A percentile compares a stretch with the other conserved stretches of the same genome.
phyloP scores from a whole-genome alignment of 2,329 filamentous ascomycete genomes.

The Neofusicoccum laricinum region DNA sequence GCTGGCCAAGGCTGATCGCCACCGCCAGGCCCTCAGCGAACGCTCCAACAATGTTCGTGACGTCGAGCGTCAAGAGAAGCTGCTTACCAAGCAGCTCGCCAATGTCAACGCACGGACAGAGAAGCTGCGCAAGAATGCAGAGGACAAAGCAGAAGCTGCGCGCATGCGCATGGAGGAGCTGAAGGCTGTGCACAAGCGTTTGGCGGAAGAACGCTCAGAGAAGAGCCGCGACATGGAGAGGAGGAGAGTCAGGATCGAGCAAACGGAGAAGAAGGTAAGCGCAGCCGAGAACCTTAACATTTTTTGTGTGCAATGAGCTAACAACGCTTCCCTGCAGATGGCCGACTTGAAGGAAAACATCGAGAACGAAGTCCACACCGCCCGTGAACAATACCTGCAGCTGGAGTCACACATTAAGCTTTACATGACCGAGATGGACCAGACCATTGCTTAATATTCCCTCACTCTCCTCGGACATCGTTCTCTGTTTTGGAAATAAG shows the following conservation, averaged over 20 bases:
- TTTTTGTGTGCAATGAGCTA: neutral
- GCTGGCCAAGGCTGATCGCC: slow-evolving; percentile 71
- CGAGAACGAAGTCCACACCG: slow-evolving; percentile 85
- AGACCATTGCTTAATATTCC: slow-evolving; percentile 58
- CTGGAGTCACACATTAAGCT: slow-evolving; percentile 96
- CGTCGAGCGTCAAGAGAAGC: slow-evolving; percentile 81
- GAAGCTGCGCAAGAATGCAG: slow-evolving; percentile 74
- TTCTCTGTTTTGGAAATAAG: neutral
- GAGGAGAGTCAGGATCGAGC: slow-evolving; percentile 88
- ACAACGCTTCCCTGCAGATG: slow-evolving; percentile 61
- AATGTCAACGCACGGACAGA: slow-evolving; percentile 88
- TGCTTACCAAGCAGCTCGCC: slow-evolving; percentile 77
- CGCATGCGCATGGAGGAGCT: slow-evolving; percentile 90
- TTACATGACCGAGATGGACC: slow-evolving; percentile 99
- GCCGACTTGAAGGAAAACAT: slow-evolving; percentile 96
- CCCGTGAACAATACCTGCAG: slow-evolving; percentile 93
- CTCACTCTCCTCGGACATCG: neutral
- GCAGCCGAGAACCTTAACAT: neutral
- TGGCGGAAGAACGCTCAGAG: slow-evolving; percentile 80
- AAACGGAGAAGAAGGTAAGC: slow-evolving; percentile 94
- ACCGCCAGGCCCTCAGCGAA: slow-evolving; percentile 83
- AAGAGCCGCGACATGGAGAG: slow-evolving; percentile 92
- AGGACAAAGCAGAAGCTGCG: slow-evolving; percentile 75
- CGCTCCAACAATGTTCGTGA: slow-evolving; percentile 86
- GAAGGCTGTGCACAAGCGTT: slow-evolving; percentile 70